Conservation (phyloP, 1,139 yeast species). For the Williopsis jadinii region DNA sequence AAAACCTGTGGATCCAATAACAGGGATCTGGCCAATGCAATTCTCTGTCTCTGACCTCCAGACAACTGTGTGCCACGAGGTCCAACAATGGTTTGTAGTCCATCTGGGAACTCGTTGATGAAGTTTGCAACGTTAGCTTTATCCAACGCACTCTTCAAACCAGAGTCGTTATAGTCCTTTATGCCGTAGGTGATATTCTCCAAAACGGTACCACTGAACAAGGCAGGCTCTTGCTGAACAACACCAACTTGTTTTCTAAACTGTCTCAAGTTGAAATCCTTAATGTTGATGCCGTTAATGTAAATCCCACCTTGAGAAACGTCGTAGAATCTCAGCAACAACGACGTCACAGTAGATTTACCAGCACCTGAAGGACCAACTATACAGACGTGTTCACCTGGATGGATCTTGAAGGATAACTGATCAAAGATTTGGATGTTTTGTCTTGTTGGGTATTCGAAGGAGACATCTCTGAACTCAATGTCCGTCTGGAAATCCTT, state of each 20-base stretch:
- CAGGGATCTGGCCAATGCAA: slow-evolving; percentile 78
- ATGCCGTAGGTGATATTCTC: slow-evolving; percentile 77
- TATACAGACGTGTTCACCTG: slow-evolving; percentile 78
- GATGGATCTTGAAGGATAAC: slow-evolving; percentile 51
- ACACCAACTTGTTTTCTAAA: slow-evolving; percentile 71
- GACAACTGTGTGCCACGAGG: slow-evolving; percentile 76
- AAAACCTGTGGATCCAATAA: slow-evolving; percentile 61
- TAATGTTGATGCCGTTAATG: slow-evolving; percentile 62
- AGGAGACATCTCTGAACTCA: slow-evolving; percentile 57
- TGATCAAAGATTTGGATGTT: slow-evolving; percentile 60
- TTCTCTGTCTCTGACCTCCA: slow-evolving; percentile 89
- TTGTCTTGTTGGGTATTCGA: slow-evolving; percentile 87
- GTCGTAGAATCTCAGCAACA: slow-evolving; percentile 64
- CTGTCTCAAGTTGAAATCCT: slow-evolving; percentile 60
- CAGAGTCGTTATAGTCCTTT: slow-evolving; percentile 42
- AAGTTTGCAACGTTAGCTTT: slow-evolving; percentile 70
- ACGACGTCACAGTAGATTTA: slow-evolving; percentile 74
- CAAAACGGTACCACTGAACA: slow-evolving; percentile 70
- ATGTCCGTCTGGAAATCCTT: slow-evolving; percentile 42
- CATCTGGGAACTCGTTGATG: slow-evolving; percentile 68
- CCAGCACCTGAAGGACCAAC: slow-evolving; percentile 95
- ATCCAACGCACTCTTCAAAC: slow-evolving; percentile 32
- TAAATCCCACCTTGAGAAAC: slow-evolving; percentile 54
- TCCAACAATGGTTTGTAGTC: slow-evolving; percentile 77
- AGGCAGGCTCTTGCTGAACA: slow-evolving; percentile 84